phyloP scores from a whole-genome alignment of 2,329 filamentous ascomycete genomes.

The Fusarium albidum region DNA sequence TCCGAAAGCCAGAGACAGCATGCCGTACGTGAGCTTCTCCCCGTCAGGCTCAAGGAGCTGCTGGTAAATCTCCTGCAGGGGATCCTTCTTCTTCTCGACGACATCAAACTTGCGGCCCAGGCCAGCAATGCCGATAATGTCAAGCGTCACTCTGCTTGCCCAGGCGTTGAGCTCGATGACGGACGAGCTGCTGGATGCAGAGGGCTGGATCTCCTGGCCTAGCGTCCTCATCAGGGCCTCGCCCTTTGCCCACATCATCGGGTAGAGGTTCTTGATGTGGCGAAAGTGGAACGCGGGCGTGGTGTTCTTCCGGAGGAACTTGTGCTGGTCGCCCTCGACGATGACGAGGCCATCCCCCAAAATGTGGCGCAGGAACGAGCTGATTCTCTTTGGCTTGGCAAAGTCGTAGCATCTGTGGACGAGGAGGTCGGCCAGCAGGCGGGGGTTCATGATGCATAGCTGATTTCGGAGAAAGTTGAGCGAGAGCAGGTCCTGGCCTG shows the following conservation, averaged over 20 bases:
- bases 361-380: constrained; percentile 59
- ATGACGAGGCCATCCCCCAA: constrained; percentile 67
- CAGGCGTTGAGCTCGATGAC: constrained; percentile 54
- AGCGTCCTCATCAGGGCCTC: constrained; percentile 46
- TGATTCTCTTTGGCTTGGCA: constrained; percentile 56
- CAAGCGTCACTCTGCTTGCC: constrained; percentile 62
- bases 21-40: constrained; percentile 53
- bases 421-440: constrained; percentile 37
- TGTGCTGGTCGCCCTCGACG: constrained; percentile 77
- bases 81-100: constrained; percentile 46
- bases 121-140: constrained; percentile 68
- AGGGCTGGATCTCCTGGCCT: constrained; percentile 48
- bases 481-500: constrained; percentile 33
- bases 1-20: constrained; percentile 24
- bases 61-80: constrained; percentile 54
- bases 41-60: constrained; percentile 55
- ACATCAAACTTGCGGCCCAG: constrained; percentile 63
- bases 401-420: constrained; percentile 60
- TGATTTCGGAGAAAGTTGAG: constrained; percentile 30
- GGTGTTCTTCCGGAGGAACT: constrained; percentile 72
- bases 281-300: constrained; percentile 73
- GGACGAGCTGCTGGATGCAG: constrained; percentile 1
- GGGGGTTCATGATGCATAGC: constrained; percentile 35
- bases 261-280: constrained; percentile 74
- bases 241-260: constrained; percentile 71